phyloP scores from a whole-genome alignment of 345 rosid genomes.

The Populus nigra region DNA sequence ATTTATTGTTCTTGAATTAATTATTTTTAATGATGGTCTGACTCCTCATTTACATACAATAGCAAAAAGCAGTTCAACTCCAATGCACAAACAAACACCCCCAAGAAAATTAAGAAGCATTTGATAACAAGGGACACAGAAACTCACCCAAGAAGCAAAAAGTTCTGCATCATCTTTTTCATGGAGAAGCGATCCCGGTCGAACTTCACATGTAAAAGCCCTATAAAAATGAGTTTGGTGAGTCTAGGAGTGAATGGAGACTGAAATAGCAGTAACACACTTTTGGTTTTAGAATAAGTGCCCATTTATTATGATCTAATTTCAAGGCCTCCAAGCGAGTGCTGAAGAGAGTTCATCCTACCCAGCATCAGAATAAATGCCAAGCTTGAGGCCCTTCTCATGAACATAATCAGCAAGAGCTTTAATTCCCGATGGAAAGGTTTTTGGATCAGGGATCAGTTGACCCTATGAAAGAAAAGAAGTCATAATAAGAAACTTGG shows the following conservation, averaged over 20 bases:
- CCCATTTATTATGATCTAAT: slow-evolving; percentile 18
- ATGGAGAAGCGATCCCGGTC: slow-evolving; percentile 90
- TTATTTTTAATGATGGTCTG: not conserved
- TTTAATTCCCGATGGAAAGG: slow-evolving; percentile 90
- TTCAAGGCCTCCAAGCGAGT: slow-evolving; percentile 9
- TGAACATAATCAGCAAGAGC: slow-evolving; percentile 83
- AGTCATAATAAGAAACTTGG: slow-evolving; percentile 7
- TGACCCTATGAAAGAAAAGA: slow-evolving; percentile 57
- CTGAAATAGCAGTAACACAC: not conserved
- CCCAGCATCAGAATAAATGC: slow-evolving; percentile 99
- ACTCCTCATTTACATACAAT: not conserved
- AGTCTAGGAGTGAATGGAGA: slow-evolving; percentile 15
- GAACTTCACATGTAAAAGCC: slow-evolving; percentile 83
- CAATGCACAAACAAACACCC: not conserved
- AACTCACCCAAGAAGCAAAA: slow-evolving; percentile 96
- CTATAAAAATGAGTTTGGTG: slow-evolving; percentile 35
- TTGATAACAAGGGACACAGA: not conserved
- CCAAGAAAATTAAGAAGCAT: not conserved
- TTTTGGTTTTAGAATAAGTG: not conserved
- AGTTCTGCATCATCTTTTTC: slow-evolving; percentile 74
- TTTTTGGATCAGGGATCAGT: slow-evolving; percentile 66
- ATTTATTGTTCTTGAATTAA: not conserved
- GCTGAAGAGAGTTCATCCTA: slow-evolving; percentile 42
- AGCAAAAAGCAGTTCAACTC: not conserved
- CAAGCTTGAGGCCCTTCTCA: slow-evolving; percentile 85